These are phyloP conservation scores for Salvia splendens DNA, from an alignment of 257 asterid genomes.

Conservation along the genomic window DNA sequence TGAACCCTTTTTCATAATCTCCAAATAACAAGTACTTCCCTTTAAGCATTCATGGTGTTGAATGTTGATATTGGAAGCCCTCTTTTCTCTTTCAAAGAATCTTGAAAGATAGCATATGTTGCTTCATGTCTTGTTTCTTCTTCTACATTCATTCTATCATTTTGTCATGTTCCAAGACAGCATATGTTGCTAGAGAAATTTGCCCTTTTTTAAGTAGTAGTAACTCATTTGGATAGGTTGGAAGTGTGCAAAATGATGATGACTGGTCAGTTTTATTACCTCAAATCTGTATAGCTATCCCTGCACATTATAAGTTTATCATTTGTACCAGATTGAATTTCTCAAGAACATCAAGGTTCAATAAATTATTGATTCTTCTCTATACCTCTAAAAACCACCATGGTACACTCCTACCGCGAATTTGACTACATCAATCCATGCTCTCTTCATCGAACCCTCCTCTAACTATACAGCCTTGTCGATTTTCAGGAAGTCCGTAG, in stretches of 20 bases:
- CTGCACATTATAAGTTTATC: slow-evolving; percentile 26
- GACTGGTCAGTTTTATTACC: not conserved
- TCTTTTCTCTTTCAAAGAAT: not conserved
- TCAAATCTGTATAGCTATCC: not conserved
- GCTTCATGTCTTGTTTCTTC: not conserved
- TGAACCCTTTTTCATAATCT: not conserved
- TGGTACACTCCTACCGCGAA: slow-evolving; percentile 28
- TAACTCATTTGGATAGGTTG: too few species aligned
- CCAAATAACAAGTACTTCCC: not conserved
- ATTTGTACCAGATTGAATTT: slow-evolving; percentile 29
- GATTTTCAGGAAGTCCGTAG: slow-evolving; percentile 46
- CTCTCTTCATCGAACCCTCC: not conserved
- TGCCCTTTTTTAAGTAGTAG: too few species aligned
- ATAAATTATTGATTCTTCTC: slow-evolving; percentile 19
- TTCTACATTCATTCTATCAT: not conserved
- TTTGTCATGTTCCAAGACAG: not conserved
- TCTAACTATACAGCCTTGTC: slow-evolving; percentile 24
- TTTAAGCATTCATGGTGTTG: not conserved
- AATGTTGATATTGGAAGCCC: slow-evolving; percentile 8
- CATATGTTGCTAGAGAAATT: not conserved
- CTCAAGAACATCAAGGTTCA: slow-evolving; percentile 8
- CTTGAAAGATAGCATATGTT: too few species aligned
- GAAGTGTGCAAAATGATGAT: slow-evolving; percentile 9
- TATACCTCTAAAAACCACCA: slow-evolving; percentile 25
- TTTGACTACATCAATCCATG: not conserved